These are phyloP conservation scores for Phytophthora vignae DNA, from an alignment of 352 stramenopile species.

Conservation along the genomic window DNA sequence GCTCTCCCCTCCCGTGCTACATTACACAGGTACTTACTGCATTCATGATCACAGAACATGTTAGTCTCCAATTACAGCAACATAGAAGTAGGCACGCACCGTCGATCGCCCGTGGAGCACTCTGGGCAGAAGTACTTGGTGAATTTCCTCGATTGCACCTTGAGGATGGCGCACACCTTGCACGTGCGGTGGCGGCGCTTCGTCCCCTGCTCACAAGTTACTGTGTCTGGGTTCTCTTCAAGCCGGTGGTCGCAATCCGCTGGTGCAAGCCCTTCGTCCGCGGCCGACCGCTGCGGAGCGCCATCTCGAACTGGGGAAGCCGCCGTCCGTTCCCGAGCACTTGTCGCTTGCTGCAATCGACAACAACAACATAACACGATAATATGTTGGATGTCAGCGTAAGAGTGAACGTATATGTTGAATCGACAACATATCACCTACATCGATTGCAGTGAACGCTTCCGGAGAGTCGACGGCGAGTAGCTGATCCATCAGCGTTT, in stretches of 20 bases:
- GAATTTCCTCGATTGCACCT: conserved; percentile 4
- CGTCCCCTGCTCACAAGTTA: neutral
- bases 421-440: conserved; percentile 1
- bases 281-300: no score
- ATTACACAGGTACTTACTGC: conserved; percentile 15
- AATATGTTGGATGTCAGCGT: neutral
- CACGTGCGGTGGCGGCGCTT: conserved; percentile 1
- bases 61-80: neutral
- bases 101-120: conserved; percentile 3
- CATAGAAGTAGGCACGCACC: conserved; percentile 1
- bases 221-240: no score
- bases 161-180: conserved; percentile 2
- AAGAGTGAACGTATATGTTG: conserved; percentile 2
- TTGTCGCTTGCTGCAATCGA: conserved; percentile 2
- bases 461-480: conserved; percentile 10
- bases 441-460: neutral
- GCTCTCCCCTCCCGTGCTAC: neutral
- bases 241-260: no score
- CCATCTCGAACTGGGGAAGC: neutral
- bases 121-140: conserved; percentile 14
- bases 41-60: neutral
- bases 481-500: conserved; percentile 13
- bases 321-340: neutral
- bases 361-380: neutral
- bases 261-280: no score